Evolutionary conservation across 441 rosid genomes (phyloP).

Genomic region (Oxalis stricta): DNA sequence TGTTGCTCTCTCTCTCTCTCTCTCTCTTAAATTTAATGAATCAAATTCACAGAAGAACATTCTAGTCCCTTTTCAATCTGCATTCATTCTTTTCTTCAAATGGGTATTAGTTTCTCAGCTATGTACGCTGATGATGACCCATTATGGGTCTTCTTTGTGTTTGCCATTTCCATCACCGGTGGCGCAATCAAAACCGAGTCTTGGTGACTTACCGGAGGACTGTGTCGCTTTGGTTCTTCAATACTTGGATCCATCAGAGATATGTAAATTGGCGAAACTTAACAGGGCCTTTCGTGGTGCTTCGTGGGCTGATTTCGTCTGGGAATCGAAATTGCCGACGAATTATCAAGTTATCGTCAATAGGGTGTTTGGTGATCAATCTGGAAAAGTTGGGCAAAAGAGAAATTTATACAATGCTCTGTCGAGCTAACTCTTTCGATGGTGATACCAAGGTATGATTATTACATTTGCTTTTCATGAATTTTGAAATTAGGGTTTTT

Average conservation of each 20-base stretch:
- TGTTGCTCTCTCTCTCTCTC: neutral
- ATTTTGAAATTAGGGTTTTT: neutral
- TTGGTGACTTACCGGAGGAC: constrained; percentile 74
- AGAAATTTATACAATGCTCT: constrained; percentile 52
- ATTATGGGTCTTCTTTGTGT: constrained; percentile 6
- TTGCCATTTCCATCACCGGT: constrained; percentile 4
- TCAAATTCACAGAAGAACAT: neutral
- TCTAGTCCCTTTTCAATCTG: neutral
- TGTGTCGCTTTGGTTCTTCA: constrained; percentile 60
- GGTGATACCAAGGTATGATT: constrained; percentile 47
- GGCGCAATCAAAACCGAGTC: constrained; percentile 16
- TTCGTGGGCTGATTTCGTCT: constrained; percentile 54
- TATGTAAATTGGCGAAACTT: constrained; percentile 39
- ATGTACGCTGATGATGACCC: constrained; percentile 17
- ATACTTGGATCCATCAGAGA: constrained; percentile 60
- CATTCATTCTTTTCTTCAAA: constrained; percentile 5
- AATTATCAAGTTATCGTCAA: constrained; percentile 29
- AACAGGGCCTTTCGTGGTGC: constrained; percentile 57
- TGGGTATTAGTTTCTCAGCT: constrained; percentile 54
- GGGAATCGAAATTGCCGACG: constrained; percentile 58
- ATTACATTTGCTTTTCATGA: no score
- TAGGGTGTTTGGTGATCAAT: constrained; percentile 28
- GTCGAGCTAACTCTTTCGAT: constrained; percentile 41
- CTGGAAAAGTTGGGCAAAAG: constrained; percentile 42
- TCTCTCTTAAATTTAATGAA: neutral